Evolutionary conservation across 1,284 basidiomycete genomes (phyloP).

Genomic region (Tilletia indica): DNA sequence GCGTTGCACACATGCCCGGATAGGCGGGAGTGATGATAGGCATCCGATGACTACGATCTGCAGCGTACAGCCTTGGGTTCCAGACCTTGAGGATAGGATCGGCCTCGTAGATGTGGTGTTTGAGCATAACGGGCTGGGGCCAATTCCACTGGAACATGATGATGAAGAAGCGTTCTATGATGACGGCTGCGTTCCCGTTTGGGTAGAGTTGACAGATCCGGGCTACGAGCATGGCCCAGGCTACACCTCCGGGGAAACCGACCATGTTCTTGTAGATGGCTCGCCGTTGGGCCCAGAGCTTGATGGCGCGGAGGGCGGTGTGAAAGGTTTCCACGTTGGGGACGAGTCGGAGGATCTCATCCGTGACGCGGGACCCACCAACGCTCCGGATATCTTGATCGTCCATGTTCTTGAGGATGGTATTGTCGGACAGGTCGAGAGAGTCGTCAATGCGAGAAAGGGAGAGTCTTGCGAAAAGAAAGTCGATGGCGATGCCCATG

Average conservation of each 20-base stretch:
- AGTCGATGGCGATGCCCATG: slow-evolving; percentile 87
- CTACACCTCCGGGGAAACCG: slow-evolving; percentile 95
- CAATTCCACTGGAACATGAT: slow-evolving; percentile 97
- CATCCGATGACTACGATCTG: slow-evolving; percentile 92
- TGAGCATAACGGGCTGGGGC: slow-evolving; percentile 94
- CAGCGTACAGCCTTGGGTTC: slow-evolving; percentile 96
- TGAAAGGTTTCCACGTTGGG: slow-evolving; percentile 93
- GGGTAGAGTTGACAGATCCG: slow-evolving; percentile 98
- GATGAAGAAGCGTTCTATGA: slow-evolving; percentile 94
- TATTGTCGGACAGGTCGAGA: slow-evolving; percentile 83
- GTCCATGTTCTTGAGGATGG: slow-evolving; percentile 85
- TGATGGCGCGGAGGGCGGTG: slow-evolving; percentile 90
- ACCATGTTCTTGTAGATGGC: slow-evolving; percentile 98
- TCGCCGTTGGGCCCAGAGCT: slow-evolving; percentile 90
- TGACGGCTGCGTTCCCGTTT: slow-evolving; percentile 86
- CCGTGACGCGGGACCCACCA: slow-evolving; percentile 90
- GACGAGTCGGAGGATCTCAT: slow-evolving; percentile 91
- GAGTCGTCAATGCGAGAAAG: slow-evolving; percentile 85
- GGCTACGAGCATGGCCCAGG: slow-evolving; percentile 97
- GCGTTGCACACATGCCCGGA: slow-evolving; percentile 99
- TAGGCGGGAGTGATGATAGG: slow-evolving; percentile 99
- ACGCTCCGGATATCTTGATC: slow-evolving; percentile 92
- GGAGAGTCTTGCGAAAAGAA: slow-evolving; percentile 83
- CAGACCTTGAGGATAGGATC: slow-evolving; percentile 90
- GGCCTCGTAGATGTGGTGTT: slow-evolving; percentile 79